Evolutionary conservation across 2,329 filamentous ascomycete species (phyloP).

Genomic region (Trichoderma sp.): DNA sequence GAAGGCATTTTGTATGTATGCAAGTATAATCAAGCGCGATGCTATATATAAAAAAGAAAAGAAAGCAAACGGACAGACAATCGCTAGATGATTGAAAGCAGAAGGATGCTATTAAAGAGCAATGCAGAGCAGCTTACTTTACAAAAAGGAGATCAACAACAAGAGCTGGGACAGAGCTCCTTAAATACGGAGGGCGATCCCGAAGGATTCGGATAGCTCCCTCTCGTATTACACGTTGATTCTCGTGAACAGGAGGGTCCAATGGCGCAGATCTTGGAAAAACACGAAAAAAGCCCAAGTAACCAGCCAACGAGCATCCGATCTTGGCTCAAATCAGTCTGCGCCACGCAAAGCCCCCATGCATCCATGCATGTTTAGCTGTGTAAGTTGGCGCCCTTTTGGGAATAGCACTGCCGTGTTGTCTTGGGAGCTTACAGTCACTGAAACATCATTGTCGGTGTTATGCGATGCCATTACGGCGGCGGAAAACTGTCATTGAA

Average conservation of each 20-base stretch:
- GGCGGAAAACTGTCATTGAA: not conserved
- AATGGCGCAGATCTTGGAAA: slow-evolving; percentile 1
- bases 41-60: not conserved
- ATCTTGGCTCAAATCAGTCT: slow-evolving; percentile 11
- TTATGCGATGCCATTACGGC: not conserved
- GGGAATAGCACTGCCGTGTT: not conserved
- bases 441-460: not conserved
- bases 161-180: not conserved
- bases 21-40: not conserved
- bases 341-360: slow-evolving; percentile 15
- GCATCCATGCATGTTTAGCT: slow-evolving; percentile 2
- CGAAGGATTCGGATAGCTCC: not conserved
- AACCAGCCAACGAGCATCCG: not conserved
- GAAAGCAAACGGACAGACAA: not conserved
- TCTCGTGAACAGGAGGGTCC: not conserved
- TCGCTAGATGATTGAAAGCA: slow-evolving; percentile 23
- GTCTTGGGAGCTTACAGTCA: not conserved
- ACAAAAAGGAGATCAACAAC: slow-evolving; percentile 23
- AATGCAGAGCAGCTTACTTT: not conserved
- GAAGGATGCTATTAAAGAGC: slow-evolving; percentile 14
- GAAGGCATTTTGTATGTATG: slow-evolving; percentile 27
- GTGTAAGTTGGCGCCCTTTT: not conserved
- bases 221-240: not conserved
- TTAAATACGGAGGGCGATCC: not conserved
- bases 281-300: not conserved